A percentile compares a stretch with the other conserved stretches of the same genome.
phyloP scores from a whole-genome alignment of 2,329 filamentous ascomycete species.

The Hypoxylon sp. region DNA sequence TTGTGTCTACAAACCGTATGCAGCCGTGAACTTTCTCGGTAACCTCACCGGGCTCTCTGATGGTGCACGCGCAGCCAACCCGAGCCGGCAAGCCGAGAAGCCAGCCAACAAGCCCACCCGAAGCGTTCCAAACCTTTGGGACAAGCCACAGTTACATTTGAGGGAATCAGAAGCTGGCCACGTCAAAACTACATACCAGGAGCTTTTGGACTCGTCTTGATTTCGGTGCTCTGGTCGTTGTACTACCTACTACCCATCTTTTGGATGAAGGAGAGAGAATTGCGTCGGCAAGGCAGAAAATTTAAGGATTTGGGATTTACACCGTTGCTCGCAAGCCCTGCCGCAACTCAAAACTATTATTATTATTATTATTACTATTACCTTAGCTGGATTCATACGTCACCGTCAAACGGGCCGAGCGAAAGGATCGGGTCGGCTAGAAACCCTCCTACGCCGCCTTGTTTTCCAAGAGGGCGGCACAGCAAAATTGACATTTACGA shows the following conservation, averaged over 20 bases:
- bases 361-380: conserved; percentile 25
- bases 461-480: conserved; percentile 37
- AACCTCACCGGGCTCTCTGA: conserved; percentile 31
- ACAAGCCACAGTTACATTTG: conserved; percentile 44
- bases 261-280: conserved; percentile 13
- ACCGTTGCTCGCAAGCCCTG: conserved; percentile 9
- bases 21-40: conserved; percentile 38
- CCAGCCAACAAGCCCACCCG: conserved; percentile 36
- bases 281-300: conserved; percentile 5
- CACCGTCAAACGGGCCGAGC: conserved; percentile 41
- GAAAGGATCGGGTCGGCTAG: conserved; percentile 44
- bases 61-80: conserved; percentile 40
- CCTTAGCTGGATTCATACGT: conserved; percentile 18
- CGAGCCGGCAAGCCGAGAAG: conserved; percentile 45
- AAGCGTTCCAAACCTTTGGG: conserved; percentile 41
- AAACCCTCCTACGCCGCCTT: conserved; percentile 34
- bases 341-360: conserved; percentile 23
- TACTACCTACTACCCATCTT: conserved; percentile 5
- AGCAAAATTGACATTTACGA: conserved; percentile 29
- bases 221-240: neutral
- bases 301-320: conserved; percentile 21
- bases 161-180: conserved; percentile 36
- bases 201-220: conserved; percentile 15
- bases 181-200: conserved; percentile 14
- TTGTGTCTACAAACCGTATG: conserved; percentile 34